Base-by-base conservation (phyloP, 192 early-diverging fungal genomes). In the Lobosporangium transversale region DNA sequence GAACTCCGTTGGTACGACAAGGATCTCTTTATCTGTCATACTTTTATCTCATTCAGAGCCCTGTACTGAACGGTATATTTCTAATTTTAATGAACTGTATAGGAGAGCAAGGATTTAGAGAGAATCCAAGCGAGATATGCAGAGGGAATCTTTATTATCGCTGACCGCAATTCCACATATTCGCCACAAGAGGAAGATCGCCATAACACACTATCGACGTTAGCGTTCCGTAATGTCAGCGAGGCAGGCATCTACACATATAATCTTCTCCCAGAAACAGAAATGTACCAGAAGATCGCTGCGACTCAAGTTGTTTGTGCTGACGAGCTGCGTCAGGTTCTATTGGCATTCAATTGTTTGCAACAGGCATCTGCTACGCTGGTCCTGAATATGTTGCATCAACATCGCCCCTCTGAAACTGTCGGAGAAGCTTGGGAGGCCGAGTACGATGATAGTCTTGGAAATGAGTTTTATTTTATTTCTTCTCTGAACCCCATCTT, bases 391-490 rank as follows among this genome's bases (percentile, higher is more conserved):
- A 61, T 92, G n/a, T 44, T 92, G 5, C 86, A 88, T 21, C 84
- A 88, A 44, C 65, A 76, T 27, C 78, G 84, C 54, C 89, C 75
- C 23, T 67, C 80, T n/a, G 80, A 80, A 52, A 69, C 56, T 14
- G 89, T 88, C 57, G 62, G 79, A 27, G 83, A 87, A 36, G 80
- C 82, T 1, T 92, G 91, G 91, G 78, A 88, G 57, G 86, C 89
- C 18, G 87, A 90, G 45, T 92, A 91, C 52, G 89, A 76, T 32
- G 91, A 92, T 65, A 89, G 90, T 32, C 82, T 80, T 18, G 86
- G 85, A 43, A 91, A 91, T 53, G 88, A 93, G 65, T 82, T 91
- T 5, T 91, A 89, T 61, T n/a, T n/a, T n/a, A 79, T 78, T 32
- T 78, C 74, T 21, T 69, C 79, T 3, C 65, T 88, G 27, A 87